Percentiles rank a stretch among this genome's conserved stretches.
Evolutionary conservation across 2,329 filamentous ascomycete genomes (phyloP).

Genomic region (Tolypocladium endophyticum): DNA sequence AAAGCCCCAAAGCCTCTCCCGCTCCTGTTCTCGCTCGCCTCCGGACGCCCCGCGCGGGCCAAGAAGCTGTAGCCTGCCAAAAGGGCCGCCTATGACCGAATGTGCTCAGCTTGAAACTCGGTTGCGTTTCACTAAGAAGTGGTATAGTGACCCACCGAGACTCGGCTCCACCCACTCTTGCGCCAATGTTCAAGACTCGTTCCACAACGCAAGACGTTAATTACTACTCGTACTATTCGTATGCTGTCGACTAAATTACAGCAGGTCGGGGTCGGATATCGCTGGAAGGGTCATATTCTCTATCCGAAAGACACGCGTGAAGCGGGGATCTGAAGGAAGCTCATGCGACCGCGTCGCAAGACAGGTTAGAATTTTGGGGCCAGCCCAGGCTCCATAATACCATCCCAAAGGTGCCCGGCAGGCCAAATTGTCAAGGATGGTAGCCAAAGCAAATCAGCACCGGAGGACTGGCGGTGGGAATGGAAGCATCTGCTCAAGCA

Average conservation of each 20-base stretch:
- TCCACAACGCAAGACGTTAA: not conserved
- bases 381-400: no score
- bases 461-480: no score
- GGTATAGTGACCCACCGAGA: not conserved
- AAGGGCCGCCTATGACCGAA: not conserved
- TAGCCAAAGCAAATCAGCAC: no score
- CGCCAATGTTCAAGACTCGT: not conserved
- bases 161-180: not conserved
- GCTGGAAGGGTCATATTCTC: no score
- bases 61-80: not conserved
- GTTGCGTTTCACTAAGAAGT: constrained; percentile 6
- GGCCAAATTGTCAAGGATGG: no score
- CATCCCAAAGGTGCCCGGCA: no score
- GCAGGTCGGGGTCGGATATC: not conserved
- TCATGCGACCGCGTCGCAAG: not conserved
- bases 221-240: not conserved
- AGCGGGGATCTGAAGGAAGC: not conserved
- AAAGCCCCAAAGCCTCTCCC: not conserved
- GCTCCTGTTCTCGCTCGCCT: not conserved
- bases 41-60: not conserved
- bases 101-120: constrained; percentile 5
- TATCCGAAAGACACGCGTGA: not conserved
- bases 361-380: no score
- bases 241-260: no score
- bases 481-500: no score